A percentile compares a stretch with the other conserved stretches of the same genome.
Evolutionary conservation across 1,139 yeast species (phyloP).

Genomic region (Sugiyamaella castrensis): DNA sequence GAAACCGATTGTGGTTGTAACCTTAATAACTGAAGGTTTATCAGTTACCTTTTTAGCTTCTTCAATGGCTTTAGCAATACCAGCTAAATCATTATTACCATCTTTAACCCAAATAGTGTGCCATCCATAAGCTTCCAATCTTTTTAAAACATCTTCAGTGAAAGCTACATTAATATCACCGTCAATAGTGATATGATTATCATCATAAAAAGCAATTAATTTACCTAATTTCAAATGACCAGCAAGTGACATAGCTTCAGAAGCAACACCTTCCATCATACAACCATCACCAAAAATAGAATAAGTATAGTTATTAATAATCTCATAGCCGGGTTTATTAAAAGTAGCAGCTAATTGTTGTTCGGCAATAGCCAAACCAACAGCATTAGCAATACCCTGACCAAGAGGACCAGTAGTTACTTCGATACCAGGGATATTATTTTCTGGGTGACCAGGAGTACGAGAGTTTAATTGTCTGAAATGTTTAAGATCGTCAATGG

Average conservation of each 20-base stretch:
- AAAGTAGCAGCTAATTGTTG: constrained; percentile 87
- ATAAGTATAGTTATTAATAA: constrained; percentile 72
- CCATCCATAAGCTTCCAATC: constrained; percentile 97
- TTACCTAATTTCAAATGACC: constrained; percentile 95
- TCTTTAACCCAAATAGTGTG: constrained; percentile 72
- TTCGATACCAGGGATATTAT: constrained; percentile 79
- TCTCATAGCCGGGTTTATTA: constrained; percentile 77
- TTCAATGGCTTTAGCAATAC: constrained; percentile 67
- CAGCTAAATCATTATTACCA: constrained; percentile 78
- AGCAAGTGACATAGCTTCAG: constrained; percentile 92
- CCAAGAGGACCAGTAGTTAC: constrained; percentile 99
- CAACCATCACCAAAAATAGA: constrained; percentile 96
- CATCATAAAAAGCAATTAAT: constrained; percentile 95
- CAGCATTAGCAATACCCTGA: constrained; percentile 96
- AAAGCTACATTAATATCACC: constrained; percentile 90
- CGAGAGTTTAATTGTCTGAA: constrained; percentile 90
- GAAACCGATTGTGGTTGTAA: constrained; percentile 90
- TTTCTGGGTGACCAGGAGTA: constrained; percentile 98
- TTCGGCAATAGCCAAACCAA: constrained; percentile 96
- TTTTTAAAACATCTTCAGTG: constrained; percentile 85
- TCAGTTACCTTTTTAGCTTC: constrained; percentile 47
- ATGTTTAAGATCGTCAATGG: constrained; percentile 81
- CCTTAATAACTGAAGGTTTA: constrained; percentile 89
- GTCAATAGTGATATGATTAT: constrained; percentile 95
- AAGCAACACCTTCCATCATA: constrained; percentile 96